A percentile compares a stretch with the other conserved stretches of the same genome.
Evolutionary conservation across 306 rosid genomes (phyloP).

Genomic region (Erythrophleum fordii): DNA sequence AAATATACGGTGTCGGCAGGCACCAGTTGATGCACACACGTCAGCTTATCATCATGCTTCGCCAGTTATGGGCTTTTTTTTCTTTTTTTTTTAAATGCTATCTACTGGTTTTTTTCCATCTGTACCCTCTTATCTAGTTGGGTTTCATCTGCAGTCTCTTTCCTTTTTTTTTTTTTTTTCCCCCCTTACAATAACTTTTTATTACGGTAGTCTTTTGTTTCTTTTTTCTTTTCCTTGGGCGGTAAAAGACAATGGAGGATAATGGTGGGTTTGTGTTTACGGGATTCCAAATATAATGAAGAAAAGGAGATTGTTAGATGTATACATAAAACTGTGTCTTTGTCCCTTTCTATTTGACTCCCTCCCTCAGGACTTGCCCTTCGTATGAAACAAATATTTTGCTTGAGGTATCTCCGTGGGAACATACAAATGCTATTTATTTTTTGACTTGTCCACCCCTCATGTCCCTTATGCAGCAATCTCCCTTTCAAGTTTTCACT

Average conservation of each 20-base stretch:
- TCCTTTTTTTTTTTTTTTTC: neutral
- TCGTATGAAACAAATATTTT: neutral
- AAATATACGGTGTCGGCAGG: slow-evolving; percentile 35
- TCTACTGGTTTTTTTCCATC: too few relatives aligned
- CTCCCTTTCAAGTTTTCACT: neutral
- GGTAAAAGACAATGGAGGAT: slow-evolving; percentile 2
- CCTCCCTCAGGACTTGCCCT: slow-evolving; percentile 23
- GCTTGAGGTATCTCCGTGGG: slow-evolving; percentile 12
- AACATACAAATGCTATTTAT: slow-evolving; percentile 17
- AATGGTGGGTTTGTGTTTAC: slow-evolving; percentile 19
- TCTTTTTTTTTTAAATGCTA: neutral
- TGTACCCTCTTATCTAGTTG: neutral
- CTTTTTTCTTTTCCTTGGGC: neutral
- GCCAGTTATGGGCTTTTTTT: neutral
- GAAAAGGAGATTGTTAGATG: neutral
- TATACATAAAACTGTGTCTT: neutral
- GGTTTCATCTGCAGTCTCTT: neutral
- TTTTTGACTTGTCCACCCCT: slow-evolving; percentile 41
- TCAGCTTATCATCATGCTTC: neutral
- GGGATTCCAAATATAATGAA: slow-evolving; percentile 27
- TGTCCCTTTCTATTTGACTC: slow-evolving; percentile 48
- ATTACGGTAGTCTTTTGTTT: neutral
- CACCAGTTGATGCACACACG: slow-evolving; percentile 15
- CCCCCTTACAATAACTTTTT: neutral
- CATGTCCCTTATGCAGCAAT: slow-evolving; percentile 41